Evolutionary conservation across 2,329 filamentous ascomycete genomes (phyloP).

Genomic region (Ustulina deusta): DNA sequence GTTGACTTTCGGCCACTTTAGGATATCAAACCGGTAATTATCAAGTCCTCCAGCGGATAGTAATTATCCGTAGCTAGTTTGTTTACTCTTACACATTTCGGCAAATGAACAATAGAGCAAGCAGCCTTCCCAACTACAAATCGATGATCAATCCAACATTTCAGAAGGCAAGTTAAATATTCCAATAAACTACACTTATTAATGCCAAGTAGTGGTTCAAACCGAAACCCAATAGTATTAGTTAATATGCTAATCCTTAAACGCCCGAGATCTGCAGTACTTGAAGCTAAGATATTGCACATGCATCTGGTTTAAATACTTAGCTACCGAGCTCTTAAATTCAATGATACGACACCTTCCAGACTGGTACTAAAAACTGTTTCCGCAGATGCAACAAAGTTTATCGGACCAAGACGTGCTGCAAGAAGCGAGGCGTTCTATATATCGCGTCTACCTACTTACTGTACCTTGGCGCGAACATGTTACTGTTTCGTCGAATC

Average conservation of each 20-base stretch:
- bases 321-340: conserved; percentile 3
- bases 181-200: neutral
- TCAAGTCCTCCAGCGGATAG: neutral
- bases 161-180: conserved; percentile 6
- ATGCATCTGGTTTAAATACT: conserved; percentile 7
- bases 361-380: conserved; percentile 5
- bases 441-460: conserved; percentile 17
- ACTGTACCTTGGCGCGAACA: conserved; percentile 18
- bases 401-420: neutral
- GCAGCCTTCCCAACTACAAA: conserved; percentile 8
- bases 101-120: neutral
- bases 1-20: conserved; percentile 16
- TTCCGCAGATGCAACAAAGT: conserved; percentile 13
- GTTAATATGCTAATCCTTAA: neutral
- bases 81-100: neutral
- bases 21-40: conserved; percentile 6
- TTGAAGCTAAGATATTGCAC: conserved; percentile 16
- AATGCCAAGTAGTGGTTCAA: conserved; percentile 10
- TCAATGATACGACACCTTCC: conserved; percentile 14
- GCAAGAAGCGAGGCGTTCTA: conserved; percentile 17
- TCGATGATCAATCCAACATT: neutral
- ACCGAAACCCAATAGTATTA: neutral
- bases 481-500: conserved; percentile 15
- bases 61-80: conserved; percentile 4
- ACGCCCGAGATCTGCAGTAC: neutral